Conservation (phyloP, 2,329 filamentous ascomycete species). For the Apiospora kogelbergensis region DNA sequence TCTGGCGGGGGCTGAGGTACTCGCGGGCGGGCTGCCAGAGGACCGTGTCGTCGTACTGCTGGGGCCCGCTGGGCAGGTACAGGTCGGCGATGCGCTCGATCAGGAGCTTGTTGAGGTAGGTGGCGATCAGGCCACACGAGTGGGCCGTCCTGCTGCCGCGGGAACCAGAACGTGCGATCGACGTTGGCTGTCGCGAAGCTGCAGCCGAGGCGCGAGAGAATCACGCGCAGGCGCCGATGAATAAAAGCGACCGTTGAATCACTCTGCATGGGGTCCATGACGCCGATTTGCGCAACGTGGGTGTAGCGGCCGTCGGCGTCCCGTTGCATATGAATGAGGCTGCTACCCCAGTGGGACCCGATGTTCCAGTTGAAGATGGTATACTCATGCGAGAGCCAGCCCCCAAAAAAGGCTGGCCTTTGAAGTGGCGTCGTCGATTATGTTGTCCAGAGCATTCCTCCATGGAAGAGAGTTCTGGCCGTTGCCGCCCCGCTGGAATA, state of each 20-base stretch:
- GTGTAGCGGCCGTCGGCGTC: background rate
- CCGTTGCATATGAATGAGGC: background rate
- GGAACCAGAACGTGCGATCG: background rate
- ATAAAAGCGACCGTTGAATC: background rate
- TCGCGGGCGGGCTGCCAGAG: background rate
- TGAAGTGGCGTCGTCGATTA: too few relatives aligned
- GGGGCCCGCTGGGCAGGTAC: background rate
- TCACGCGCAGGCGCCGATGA: background rate
- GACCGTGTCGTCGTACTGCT: background rate
- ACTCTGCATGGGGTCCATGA: background rate
- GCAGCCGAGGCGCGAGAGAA: background rate
- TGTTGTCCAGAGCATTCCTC: background rate
- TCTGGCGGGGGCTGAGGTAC: background rate
- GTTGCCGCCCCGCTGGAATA: background rate
- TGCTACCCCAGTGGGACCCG: background rate
- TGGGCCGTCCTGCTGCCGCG: background rate
- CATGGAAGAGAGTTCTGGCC: too few relatives aligned
- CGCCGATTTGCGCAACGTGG: background rate
- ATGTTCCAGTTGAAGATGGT: background rate
- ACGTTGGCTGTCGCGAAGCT: background rate
- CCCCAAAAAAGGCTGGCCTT: background rate
- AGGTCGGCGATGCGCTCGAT: background rate
- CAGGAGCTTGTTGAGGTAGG: background rate
- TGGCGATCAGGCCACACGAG: background rate
- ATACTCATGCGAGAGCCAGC: background rate